Percentiles rank a stretch among this genome's conserved stretches.
Conservation (phyloP, 1,284 basidiomycete genomes). For the Ceratobasidium sp. region DNA sequence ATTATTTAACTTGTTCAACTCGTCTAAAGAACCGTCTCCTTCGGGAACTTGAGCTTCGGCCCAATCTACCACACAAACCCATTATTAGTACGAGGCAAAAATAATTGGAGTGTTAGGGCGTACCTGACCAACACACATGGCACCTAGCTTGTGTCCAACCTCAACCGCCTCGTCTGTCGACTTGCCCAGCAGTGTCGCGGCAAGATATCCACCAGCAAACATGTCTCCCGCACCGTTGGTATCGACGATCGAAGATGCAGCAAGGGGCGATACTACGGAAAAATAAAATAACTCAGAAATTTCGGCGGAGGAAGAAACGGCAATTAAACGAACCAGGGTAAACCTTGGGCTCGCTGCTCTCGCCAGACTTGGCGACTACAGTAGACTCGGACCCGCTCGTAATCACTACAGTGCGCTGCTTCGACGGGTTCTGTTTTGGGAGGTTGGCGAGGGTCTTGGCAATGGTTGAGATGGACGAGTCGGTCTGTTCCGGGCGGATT, state of each 20-base stretch:
- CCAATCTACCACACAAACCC: conserved; percentile 66
- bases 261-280: conserved; percentile 62
- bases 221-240: conserved; percentile 99
- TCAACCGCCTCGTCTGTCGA: conserved; percentile 82
- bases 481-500: conserved; percentile 68
- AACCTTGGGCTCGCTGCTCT: conserved; percentile 66
- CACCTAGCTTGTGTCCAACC: conserved; percentile 90
- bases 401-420: conserved; percentile 89
- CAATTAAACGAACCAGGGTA: conserved; percentile 60
- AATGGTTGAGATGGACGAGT: conserved; percentile 72
- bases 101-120: too few species aligned
- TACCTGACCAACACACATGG: conserved; percentile 90
- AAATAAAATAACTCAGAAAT: conserved; percentile 72
- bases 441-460: conserved; percentile 80
- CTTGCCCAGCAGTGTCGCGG: conserved; percentile 88
- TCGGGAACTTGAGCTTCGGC: conserved; percentile 84
- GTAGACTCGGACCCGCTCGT: conserved; percentile 92
- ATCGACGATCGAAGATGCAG: conserved; percentile 86
- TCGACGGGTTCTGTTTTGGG: conserved; percentile 77
- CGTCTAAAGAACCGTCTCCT: conserved; percentile 73
- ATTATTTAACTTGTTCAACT: background rate
- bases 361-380: conserved; percentile 77
- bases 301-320: conserved; percentile 54
- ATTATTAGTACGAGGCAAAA: background rate
- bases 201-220: conserved; percentile 97